These are phyloP conservation scores for Dactylorhiza incarnata DNA, from an alignment of 106 monocot genomes.

Conservation along the genomic window DNA sequence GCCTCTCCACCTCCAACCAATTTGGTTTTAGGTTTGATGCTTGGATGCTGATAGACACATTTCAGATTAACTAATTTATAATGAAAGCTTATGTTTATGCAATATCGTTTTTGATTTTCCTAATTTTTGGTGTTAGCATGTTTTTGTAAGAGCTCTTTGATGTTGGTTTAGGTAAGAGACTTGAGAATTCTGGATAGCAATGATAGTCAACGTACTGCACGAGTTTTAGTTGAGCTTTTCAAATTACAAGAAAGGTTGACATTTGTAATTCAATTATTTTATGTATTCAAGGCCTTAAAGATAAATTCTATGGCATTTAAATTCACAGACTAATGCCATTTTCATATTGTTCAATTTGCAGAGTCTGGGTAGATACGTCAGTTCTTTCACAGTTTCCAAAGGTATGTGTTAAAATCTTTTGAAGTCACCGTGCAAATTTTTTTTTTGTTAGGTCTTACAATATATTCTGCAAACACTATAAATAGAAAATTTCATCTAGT, in stretches of 20 bases:
- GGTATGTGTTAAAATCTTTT: conserved; percentile 30
- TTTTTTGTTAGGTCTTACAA: no score
- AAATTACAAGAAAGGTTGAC: conserved; percentile 18
- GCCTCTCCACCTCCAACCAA: no score
- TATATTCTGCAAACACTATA: no score
- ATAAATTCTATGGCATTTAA: neutral
- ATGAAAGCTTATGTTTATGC: neutral
- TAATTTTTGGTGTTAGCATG: neutral
- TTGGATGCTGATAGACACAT: neutral
- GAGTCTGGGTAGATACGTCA: conserved; percentile 42
- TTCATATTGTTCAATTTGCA: conserved; percentile 17
- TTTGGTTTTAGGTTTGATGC: no score
- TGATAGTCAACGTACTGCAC: conserved; percentile 7
- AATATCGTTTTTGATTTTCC: neutral
- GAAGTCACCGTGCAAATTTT: neutral
- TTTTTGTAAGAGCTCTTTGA: neutral
- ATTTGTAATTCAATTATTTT: neutral
- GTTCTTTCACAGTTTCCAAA: conserved; percentile 36
- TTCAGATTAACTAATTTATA: neutral
- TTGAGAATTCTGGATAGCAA: conserved; percentile 9
- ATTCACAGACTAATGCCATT: neutral
- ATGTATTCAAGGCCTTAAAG: neutral
- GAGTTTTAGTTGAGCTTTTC: conserved; percentile 26
- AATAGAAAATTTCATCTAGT: no score
- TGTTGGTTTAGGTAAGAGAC: conserved; percentile 30